These are phyloP conservation scores for Casaregolazyma lundiana DNA, from an alignment of 1,139 yeast genomes.

Conservation along the genomic window DNA sequence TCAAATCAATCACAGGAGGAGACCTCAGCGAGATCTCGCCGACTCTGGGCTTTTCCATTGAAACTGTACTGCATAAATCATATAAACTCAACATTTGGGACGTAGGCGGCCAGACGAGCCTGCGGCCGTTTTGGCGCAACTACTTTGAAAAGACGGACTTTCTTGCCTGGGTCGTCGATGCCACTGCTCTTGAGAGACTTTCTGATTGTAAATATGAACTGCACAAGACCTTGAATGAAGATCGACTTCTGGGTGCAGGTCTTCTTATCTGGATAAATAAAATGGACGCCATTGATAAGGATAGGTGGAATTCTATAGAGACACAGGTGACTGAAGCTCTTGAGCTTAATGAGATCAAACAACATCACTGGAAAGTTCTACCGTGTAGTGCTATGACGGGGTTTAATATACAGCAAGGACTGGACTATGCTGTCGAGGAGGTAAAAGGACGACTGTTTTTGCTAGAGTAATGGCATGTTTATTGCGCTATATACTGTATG, in stretches of 20 bases:
- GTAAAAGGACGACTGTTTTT: slow-evolving; percentile 37
- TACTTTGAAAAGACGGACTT: slow-evolving; percentile 83
- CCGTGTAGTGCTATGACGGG: slow-evolving; percentile 59
- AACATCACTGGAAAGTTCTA: slow-evolving; percentile 42
- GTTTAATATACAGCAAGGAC: slow-evolving; percentile 40
- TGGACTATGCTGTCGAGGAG: slow-evolving; percentile 48
- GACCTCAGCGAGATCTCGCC: slow-evolving; percentile 48
- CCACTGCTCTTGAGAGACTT: slow-evolving; percentile 55
- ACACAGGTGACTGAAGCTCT: slow-evolving; percentile 29
- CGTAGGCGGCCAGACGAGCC: slow-evolving; percentile 78
- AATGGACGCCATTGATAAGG: slow-evolving; percentile 37
- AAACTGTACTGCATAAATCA: slow-evolving; percentile 41
- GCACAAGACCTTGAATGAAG: slow-evolving; percentile 57
- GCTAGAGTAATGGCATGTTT: slow-evolving; percentile 22
- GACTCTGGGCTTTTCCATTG: slow-evolving; percentile 61
- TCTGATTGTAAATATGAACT: slow-evolving; percentile 64
- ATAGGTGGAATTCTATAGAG: slow-evolving; percentile 35
- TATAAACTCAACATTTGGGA: slow-evolving; percentile 56
- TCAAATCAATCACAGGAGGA: slow-evolving; percentile 45
- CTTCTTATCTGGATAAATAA: slow-evolving; percentile 45
- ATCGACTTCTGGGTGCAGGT: slow-evolving; percentile 63
- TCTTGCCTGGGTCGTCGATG: slow-evolving; percentile 90
- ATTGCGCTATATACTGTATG: background rate
- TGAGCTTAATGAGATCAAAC: slow-evolving; percentile 40
- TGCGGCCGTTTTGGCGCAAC: slow-evolving; percentile 85